Percentiles rank a stretch among this genome's conserved stretches.
Evolutionary conservation across 306 rosid genomes (phyloP).

Genomic region (Mimosa pudica): DNA sequence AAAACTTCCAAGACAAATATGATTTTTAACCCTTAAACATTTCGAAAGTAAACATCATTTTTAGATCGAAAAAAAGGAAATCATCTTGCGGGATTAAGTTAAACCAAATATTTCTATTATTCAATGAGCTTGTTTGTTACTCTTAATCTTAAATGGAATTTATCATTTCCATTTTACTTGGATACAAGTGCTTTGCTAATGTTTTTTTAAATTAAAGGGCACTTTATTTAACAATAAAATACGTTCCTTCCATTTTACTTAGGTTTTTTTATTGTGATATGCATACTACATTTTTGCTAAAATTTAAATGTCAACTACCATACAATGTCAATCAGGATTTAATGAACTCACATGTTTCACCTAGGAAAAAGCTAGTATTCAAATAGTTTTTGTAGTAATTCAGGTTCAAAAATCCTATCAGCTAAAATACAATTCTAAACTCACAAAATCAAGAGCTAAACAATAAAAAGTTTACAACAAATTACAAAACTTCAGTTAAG

Average conservation of each 20-base stretch:
- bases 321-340: too few species aligned
- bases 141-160: background rate
- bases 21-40: too few species aligned
- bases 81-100: background rate
- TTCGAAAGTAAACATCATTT: background rate
- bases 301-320: too few species aligned
- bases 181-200: too few species aligned
- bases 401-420: background rate
- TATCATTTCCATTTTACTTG: background rate
- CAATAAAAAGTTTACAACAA: background rate
- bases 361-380: background rate
- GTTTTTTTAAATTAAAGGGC: too few species aligned
- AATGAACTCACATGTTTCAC: background rate
- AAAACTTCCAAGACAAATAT: too few species aligned
- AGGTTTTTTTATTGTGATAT: too few species aligned
- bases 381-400: background rate
- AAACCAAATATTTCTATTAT: background rate
- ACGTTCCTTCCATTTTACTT: too few species aligned
- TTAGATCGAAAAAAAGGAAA: background rate
- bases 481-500: background rate
- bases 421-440: constrained; percentile 13
- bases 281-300: too few species aligned
- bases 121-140: background rate
- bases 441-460: too few species aligned
- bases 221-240: too few species aligned